A percentile compares a stretch with the other conserved stretches of the same genome.
Conservation (phyloP, 202 grass and related monocot species). For the Bolboschoenoplectus hybrid region DNA sequence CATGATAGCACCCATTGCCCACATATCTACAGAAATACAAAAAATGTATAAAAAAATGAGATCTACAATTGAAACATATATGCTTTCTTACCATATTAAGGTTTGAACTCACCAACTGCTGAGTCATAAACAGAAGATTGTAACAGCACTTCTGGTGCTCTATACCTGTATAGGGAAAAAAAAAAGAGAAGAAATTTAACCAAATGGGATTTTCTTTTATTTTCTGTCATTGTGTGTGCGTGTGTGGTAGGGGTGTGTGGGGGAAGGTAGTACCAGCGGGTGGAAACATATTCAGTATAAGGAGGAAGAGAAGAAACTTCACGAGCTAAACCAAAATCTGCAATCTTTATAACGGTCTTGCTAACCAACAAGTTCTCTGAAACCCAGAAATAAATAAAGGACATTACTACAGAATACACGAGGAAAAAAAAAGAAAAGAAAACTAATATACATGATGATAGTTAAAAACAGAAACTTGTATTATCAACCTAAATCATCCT, state of each 20-base stretch:
- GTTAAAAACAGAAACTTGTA: slow-evolving; percentile 10
- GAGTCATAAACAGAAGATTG: slow-evolving; percentile 90
- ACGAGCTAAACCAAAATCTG: slow-evolving; percentile 93
- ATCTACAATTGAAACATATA: slow-evolving; percentile 34
- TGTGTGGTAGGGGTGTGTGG: background rate
- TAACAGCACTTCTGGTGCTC: slow-evolving; percentile 94
- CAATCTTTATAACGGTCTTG: slow-evolving; percentile 88
- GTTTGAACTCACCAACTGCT: slow-evolving; percentile 75
- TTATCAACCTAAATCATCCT: background rate
- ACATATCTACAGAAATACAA: slow-evolving; percentile 74
- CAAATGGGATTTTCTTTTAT: slow-evolving; percentile 1
- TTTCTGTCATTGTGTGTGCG: background rate
- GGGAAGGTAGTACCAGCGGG: slow-evolving; percentile 62
- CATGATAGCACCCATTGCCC: slow-evolving; percentile 99
- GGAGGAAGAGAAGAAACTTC: slow-evolving; percentile 84
- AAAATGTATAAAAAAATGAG: slow-evolving; percentile 41
- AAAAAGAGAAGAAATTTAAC: slow-evolving; percentile 37
- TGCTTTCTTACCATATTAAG: slow-evolving; percentile 6
- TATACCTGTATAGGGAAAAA: slow-evolving; percentile 70
- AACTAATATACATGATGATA: background rate
- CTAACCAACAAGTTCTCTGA: slow-evolving; percentile 94
- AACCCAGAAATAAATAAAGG: slow-evolving; percentile 28
- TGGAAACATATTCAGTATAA: slow-evolving; percentile 99
- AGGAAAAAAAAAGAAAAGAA: background rate
- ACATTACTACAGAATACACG: slow-evolving; percentile 19